Conservation (phyloP, 73 alveolate genomes). For the Symbiodinium natans region DNA sequence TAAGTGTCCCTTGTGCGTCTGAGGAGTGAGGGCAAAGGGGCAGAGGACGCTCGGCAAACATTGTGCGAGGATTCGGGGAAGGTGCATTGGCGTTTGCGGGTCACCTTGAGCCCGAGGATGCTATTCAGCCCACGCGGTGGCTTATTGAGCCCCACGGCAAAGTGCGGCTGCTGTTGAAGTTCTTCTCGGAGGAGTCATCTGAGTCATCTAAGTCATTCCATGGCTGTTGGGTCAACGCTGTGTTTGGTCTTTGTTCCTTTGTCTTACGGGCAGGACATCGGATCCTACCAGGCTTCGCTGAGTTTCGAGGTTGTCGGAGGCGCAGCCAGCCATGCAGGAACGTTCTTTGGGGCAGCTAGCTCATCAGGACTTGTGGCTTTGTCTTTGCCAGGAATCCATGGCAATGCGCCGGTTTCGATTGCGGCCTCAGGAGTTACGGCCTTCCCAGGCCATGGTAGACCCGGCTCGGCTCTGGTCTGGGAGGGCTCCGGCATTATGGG, state of each 20-base stretch:
- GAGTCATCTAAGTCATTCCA: neutral
- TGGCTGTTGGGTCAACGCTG: neutral
- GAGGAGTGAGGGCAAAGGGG: neutral
- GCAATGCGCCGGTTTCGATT: slow-evolving; percentile 70
- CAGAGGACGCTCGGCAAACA: neutral
- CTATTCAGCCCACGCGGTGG: slow-evolving; percentile 81
- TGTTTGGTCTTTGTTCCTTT: too few relatives aligned
- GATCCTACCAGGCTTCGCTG: slow-evolving; percentile 57
- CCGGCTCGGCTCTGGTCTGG: too few relatives aligned
- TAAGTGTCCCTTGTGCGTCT: neutral
- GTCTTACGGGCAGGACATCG: slow-evolving; percentile 65
- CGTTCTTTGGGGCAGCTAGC: neutral
- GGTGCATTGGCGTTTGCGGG: too few relatives aligned
- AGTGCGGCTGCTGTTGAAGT: slow-evolving; percentile 78
- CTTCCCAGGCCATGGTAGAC: slow-evolving; percentile 44
- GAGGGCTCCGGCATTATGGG: too few relatives aligned
- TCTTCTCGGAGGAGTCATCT: slow-evolving; percentile 57
- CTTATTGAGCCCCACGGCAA: slow-evolving; percentile 60
- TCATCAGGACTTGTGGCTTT: neutral
- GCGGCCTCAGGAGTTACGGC: slow-evolving; percentile 55
- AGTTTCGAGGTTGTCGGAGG: slow-evolving; percentile 97
- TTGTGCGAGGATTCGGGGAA: too few relatives aligned
- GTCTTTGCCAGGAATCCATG: slow-evolving; percentile 37
- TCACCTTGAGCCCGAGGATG: neutral
- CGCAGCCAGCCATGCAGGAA: neutral